Evolutionary conservation across 2,329 filamentous ascomycete genomes (phyloP).

Genomic region (Aspergillus persii): DNA sequence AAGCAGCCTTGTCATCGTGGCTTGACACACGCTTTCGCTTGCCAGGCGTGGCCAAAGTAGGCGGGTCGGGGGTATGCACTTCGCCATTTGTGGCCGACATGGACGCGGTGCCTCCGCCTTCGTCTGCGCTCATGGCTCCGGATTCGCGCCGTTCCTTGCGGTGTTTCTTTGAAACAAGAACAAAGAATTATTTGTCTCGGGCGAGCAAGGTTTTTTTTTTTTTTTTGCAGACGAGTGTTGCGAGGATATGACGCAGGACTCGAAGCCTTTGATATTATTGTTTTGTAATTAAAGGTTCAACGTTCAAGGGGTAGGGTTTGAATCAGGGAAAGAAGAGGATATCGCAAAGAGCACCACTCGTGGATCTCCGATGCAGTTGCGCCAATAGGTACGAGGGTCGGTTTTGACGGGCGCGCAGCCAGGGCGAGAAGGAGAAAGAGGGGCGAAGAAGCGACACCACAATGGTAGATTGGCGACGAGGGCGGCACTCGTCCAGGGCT

Average conservation of each 20-base stretch:
- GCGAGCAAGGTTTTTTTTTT: background rate
- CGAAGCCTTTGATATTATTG: slow-evolving; percentile 4
- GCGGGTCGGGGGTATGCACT: slow-evolving; percentile 28
- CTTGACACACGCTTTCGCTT: slow-evolving; percentile 43
- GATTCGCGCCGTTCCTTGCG: slow-evolving; percentile 23
- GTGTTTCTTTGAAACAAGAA: slow-evolving; percentile 20
- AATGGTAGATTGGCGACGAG: slow-evolving; percentile 9
- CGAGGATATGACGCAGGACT: slow-evolving; percentile 11
- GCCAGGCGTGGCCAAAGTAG: slow-evolving; percentile 33
- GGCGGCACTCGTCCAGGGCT: background rate
- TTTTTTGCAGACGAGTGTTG: slow-evolving; percentile 3
- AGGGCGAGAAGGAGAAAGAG: slow-evolving; percentile 21
- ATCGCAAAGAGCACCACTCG: slow-evolving; percentile 14
- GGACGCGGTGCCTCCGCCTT: slow-evolving; percentile 29
- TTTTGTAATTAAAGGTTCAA: background rate
- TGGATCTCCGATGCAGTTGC: slow-evolving; percentile 26
- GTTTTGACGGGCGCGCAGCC: slow-evolving; percentile 25
- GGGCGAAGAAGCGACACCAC: slow-evolving; percentile 15
- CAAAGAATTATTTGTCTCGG: slow-evolving; percentile 2
- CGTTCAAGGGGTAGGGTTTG: background rate
- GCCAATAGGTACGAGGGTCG: slow-evolving; percentile 29
- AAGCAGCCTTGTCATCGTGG: slow-evolving; percentile 28
- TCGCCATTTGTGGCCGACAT: slow-evolving; percentile 37
- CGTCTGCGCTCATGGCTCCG: slow-evolving; percentile 38
- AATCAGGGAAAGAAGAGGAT: slow-evolving; percentile 9